Percentiles rank a stretch among this genome's conserved stretches.
These are phyloP conservation scores for Aspergillus proliferans DNA, from an alignment of 2,329 filamentous ascomycete species.

Conservation along the genomic window DNA sequence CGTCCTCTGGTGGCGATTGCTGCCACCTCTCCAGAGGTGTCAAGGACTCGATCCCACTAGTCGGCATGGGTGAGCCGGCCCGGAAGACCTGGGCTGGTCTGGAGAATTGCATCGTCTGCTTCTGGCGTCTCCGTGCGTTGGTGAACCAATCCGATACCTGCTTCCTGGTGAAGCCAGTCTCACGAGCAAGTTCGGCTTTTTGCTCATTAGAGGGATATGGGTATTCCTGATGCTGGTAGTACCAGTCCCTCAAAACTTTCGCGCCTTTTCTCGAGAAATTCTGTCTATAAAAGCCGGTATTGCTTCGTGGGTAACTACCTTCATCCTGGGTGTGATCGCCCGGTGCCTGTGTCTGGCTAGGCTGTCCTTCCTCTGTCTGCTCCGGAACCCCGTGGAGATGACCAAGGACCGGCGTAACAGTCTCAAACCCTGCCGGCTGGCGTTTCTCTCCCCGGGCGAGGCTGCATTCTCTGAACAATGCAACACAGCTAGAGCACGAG, in stretches of 20 bases:
- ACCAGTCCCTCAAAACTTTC: constrained; percentile 43
- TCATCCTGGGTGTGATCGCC: neutral
- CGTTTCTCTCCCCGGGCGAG: constrained; percentile 43
- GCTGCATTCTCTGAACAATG: constrained; percentile 47
- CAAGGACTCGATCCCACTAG: constrained; percentile 29
- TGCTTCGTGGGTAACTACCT: neutral
- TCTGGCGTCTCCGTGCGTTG: constrained; percentile 46
- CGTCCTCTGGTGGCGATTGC: constrained; percentile 42
- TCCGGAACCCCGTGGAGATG: constrained; percentile 47
- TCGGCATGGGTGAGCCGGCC: constrained; percentile 42
- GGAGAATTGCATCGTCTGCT: constrained; percentile 24
- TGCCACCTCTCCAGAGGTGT: constrained; percentile 45
- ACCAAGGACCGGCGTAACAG: constrained; percentile 42
- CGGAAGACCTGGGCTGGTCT: constrained; percentile 25
- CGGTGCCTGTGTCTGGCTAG: neutral
- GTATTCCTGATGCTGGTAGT: constrained; percentile 39
- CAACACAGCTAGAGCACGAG: constrained; percentile 48
- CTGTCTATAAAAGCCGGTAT: constrained; percentile 12
- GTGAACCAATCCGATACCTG: constrained; percentile 49
- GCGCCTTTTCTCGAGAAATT: constrained; percentile 43
- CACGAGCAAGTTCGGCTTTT: constrained; percentile 33
- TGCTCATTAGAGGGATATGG: constrained; percentile 47
- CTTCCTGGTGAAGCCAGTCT: constrained; percentile 43
- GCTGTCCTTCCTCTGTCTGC: constrained; percentile 17
- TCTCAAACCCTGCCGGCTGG: constrained; percentile 43